Evolutionary conservation across 2,329 filamentous ascomycete species (phyloP).

Genomic region (Ascochyta pisi): DNA sequence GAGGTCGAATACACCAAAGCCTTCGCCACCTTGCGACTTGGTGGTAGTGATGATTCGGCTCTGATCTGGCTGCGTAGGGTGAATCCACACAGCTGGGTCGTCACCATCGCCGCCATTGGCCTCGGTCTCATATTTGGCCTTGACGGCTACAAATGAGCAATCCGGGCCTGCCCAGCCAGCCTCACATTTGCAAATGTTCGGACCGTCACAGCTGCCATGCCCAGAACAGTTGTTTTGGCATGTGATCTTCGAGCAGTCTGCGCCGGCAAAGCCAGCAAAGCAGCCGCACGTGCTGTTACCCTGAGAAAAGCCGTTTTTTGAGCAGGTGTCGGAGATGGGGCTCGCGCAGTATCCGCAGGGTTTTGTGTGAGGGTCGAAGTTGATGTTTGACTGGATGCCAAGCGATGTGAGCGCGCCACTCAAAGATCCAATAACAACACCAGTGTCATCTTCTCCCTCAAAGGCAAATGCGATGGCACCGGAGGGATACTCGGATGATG

Average conservation of each 20-base stretch:
- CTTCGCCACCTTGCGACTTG: constrained; percentile 58
- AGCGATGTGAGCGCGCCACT: constrained; percentile 20
- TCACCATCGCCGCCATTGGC: constrained; percentile 44
- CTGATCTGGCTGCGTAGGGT: constrained; percentile 41
- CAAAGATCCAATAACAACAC: constrained; percentile 33
- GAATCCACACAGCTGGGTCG: constrained; percentile 44
- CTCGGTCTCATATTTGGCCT: constrained; percentile 42
- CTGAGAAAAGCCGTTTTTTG: constrained; percentile 27
- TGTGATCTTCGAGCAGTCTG: constrained; percentile 26
- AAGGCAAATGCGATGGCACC: constrained; percentile 37
- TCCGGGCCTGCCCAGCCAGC: constrained; percentile 36
- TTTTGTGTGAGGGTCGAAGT: constrained; percentile 26
- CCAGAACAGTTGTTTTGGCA: constrained; percentile 39
- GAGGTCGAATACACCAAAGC: constrained; percentile 59
- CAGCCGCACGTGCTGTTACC: constrained; percentile 26
- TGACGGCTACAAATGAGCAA: constrained; percentile 38
- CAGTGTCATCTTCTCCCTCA: constrained; percentile 33
- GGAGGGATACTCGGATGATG: constrained; percentile 16
- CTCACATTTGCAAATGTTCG: constrained; percentile 37
- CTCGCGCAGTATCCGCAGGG: constrained; percentile 28
- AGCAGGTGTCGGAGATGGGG: constrained; percentile 26
- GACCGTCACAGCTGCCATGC: constrained; percentile 35
- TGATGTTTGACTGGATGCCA: constrained; percentile 27
- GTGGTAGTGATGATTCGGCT: constrained; percentile 62
- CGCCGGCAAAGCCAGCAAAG: constrained; percentile 35